These are phyloP conservation scores for Coix lacrymajobi DNA, from an alignment of 176 grass and related monocot genomes.

Conservation along the genomic window DNA sequence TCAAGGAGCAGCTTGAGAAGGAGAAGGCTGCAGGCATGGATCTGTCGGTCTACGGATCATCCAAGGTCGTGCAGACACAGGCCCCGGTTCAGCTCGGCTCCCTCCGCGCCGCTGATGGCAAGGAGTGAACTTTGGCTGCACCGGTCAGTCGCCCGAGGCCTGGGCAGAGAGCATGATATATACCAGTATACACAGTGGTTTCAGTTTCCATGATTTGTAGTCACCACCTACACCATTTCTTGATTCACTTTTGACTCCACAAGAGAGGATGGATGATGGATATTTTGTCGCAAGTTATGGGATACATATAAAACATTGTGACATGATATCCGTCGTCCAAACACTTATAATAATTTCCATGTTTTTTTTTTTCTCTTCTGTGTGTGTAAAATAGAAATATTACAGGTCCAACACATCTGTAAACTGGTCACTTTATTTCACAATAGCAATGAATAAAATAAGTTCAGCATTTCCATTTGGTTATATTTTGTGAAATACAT, in stretches of 20 bases:
- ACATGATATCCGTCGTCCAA: background rate
- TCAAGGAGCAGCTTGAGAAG: conserved; percentile 89
- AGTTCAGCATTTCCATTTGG: background rate
- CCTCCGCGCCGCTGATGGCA: conserved; percentile 80
- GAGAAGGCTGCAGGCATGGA: conserved; percentile 49
- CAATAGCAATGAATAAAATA: background rate
- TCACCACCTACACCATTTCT: conserved; percentile 22
- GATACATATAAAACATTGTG: background rate
- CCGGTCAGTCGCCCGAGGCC: background rate
- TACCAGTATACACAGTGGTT: background rate
- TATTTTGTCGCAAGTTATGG: background rate
- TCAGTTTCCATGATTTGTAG: background rate
- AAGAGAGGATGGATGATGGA: background rate
- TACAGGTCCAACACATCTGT: background rate
- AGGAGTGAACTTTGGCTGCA: conserved; percentile 39
- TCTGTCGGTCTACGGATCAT: conserved; percentile 64
- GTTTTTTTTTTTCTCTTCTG: background rate
- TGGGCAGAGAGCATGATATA: background rate
- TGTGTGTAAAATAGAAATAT: background rate
- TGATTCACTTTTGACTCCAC: conserved; percentile 21
- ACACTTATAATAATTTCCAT: background rate
- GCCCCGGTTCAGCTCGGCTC: conserved; percentile 84
- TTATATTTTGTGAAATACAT: background rate
- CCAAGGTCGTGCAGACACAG: conserved; percentile 68
- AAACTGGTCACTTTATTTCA: background rate